Conservation (phyloP, 108 stramenopile genomes). For the Mediolabrus comicus region DNA sequence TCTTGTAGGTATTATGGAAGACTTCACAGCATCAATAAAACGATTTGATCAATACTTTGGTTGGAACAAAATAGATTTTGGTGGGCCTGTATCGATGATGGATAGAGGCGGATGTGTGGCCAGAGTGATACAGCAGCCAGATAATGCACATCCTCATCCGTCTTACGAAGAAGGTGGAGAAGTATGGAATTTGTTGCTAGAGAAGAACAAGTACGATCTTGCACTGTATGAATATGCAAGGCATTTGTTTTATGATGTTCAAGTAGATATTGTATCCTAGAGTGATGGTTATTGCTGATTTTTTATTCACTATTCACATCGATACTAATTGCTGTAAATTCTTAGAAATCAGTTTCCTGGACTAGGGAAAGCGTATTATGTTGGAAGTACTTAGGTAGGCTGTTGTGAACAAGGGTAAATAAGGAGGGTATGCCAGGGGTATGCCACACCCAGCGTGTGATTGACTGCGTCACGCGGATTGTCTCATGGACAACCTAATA, state of each 20-base stretch:
- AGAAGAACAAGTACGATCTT: constrained; percentile 33
- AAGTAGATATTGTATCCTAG: constrained; percentile 12
- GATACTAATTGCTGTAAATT: background rate
- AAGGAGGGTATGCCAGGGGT: too few species aligned
- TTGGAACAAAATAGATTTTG: constrained; percentile 32
- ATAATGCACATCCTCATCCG: constrained; percentile 32
- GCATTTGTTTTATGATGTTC: constrained; percentile 36
- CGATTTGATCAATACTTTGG: constrained; percentile 36
- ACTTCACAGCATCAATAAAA: constrained; percentile 24
- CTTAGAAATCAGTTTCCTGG: background rate
- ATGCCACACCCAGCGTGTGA: too few species aligned
- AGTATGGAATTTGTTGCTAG: constrained; percentile 40
- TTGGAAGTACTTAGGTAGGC: too few species aligned
- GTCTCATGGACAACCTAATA: too few species aligned
- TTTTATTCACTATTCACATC: background rate
- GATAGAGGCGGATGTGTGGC: constrained; percentile 16
- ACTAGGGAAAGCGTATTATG: too few species aligned
- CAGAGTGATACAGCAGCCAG: constrained; percentile 28
- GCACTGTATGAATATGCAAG: constrained; percentile 36
- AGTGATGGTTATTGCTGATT: background rate
- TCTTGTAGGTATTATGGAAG: constrained; percentile 37
- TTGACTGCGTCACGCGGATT: too few species aligned
- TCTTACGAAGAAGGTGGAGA: constrained; percentile 25
- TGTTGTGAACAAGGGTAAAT: too few species aligned
- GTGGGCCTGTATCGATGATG: constrained; percentile 15